Base-by-base conservation (phyloP, 2,329 filamentous ascomycete genomes). In the Fragosphaeria purpurea region DNA sequence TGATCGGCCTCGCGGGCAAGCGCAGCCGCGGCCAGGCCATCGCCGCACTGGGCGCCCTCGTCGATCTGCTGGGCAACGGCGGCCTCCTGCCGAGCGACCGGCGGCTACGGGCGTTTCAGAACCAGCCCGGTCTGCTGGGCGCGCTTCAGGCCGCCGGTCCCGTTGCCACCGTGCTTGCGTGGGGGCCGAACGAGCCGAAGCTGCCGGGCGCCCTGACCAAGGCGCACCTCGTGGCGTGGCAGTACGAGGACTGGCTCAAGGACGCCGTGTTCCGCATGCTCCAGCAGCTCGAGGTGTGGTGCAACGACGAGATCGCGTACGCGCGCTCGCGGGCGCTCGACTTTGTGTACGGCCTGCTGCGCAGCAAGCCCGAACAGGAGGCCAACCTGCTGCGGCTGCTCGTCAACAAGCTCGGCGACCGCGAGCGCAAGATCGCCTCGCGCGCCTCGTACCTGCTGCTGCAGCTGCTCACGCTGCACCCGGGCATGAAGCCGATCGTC, bases 301-400 rank as follows among this genome's bases (percentile, higher is more conserved):
- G 88, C 65, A 88, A 86, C 50, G 93, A 98, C 60, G 93, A 97
- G 69, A 86, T 98, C 49, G 88, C 94, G 62, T 97, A 91, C 67
- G 89, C 94, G 41, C 83, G 94, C 54, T 86, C 84, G 46, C 83
- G 88, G 57, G 86, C 91, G 4, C 77, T 98, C 43, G 93, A 89
- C 57, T 95, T 95, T 60, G 85, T 97, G 39, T 97, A 84, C 63
- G 89, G 91, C 56, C 73, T 98, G 40, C 72, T 98, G 54, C 93
- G 88, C 65, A 90, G 95, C 65, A 98, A 95, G 69, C 91, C 93
- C 0, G 93, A 98, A 67, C 93, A 98, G 63, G 93, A 98, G 67
- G 85, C 91, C 50, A 98, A 98, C 64, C 71, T 98, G 55, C 73
- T 98, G 54, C 83, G 91, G 49, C 73, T 98, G 50, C 71, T 98